Conservation (phyloP, 2,329 filamentous ascomycete species). For the Penicillium sp. region DNA sequence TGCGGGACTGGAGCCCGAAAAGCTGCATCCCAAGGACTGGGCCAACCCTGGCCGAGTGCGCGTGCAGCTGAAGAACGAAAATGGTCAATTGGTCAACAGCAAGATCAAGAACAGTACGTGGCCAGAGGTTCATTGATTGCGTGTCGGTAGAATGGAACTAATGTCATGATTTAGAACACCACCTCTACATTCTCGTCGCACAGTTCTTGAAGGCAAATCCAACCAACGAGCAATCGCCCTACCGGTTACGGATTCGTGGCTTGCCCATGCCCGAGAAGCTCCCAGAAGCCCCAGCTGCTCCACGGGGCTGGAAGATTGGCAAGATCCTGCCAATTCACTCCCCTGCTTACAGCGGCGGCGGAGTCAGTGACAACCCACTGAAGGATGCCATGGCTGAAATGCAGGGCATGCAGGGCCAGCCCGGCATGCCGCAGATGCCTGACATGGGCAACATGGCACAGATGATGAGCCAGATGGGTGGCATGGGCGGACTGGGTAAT, state of each 20-base stretch:
- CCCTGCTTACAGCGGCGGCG: conserved; percentile 86
- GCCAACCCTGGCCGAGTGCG: conserved; percentile 90
- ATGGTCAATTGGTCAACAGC: conserved; percentile 51
- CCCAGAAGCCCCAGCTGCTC: conserved; percentile 73
- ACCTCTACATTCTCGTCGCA: conserved; percentile 80
- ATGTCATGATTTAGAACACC: conserved; percentile 61
- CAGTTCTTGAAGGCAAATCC: conserved; percentile 76
- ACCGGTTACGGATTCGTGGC: conserved; percentile 73
- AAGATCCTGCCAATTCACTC: conserved; percentile 83
- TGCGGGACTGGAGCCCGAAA: conserved; percentile 82
- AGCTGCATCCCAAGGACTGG: conserved; percentile 96
- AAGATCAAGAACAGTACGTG: conserved; percentile 66
- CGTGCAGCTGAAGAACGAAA: conserved; percentile 66
- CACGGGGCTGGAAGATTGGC: conserved; percentile 88
- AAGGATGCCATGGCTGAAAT: conserved; percentile 98
- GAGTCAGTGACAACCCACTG: conserved; percentile 90
- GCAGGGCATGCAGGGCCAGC: conserved; percentile 54
- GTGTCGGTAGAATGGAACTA: not conserved
- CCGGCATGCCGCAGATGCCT: conserved; percentile 45
- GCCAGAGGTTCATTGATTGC: not conserved
- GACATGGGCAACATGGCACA: conserved; percentile 55
- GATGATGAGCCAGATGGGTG: conserved; percentile 15
- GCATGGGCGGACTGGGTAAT: conserved; percentile 53
- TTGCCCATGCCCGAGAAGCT: conserved; percentile 67
- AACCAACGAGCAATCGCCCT: conserved; percentile 70